These are phyloP conservation scores for Trematosphaeria pertusa DNA, from an alignment of 2,329 filamentous ascomycete genomes.

Conservation along the genomic window DNA sequence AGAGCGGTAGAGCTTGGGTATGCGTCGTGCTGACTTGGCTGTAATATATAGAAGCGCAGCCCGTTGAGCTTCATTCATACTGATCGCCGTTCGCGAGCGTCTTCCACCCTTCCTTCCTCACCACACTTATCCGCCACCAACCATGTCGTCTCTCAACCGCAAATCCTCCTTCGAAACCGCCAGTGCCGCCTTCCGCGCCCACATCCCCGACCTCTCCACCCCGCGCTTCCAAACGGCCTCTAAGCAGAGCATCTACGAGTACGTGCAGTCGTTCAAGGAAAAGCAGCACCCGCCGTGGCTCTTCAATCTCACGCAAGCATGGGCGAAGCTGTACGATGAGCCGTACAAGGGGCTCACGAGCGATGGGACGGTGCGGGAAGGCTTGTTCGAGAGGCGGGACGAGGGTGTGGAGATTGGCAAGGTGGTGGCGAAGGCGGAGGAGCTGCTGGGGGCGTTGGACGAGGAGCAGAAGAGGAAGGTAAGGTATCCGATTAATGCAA, in stretches of 20 bases:
- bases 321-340: constrained; percentile 57
- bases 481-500: constrained; percentile 70
- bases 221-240: constrained; percentile 70
- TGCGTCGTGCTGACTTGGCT: too few relatives aligned
- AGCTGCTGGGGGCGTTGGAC: constrained; percentile 56
- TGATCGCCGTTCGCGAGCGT: too few relatives aligned
- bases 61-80: too few relatives aligned
- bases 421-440: constrained; percentile 62
- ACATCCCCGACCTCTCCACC: constrained; percentile 67
- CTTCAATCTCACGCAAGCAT: constrained; percentile 46
- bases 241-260: constrained; percentile 67
- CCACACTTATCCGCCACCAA: too few relatives aligned
- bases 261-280: constrained; percentile 67
- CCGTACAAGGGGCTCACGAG: constrained; percentile 75
- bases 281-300: constrained; percentile 70
- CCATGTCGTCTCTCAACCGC: constrained; percentile 1
- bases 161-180: constrained; percentile 18
- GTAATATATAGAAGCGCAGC: too few relatives aligned
- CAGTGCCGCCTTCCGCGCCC: constrained; percentile 59
- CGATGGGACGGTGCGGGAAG: constrained; percentile 65
- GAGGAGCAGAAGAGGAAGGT: constrained; percentile 58
- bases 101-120: too few relatives aligned
- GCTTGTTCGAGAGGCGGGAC: constrained; percentile 67
- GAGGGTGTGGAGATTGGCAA: constrained; percentile 66
- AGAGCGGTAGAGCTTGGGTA: too few relatives aligned